These are phyloP conservation scores for Ambispora gerdemannii DNA, from an alignment of 192 early-diverging fungal genomes.

Conservation along the genomic window DNA sequence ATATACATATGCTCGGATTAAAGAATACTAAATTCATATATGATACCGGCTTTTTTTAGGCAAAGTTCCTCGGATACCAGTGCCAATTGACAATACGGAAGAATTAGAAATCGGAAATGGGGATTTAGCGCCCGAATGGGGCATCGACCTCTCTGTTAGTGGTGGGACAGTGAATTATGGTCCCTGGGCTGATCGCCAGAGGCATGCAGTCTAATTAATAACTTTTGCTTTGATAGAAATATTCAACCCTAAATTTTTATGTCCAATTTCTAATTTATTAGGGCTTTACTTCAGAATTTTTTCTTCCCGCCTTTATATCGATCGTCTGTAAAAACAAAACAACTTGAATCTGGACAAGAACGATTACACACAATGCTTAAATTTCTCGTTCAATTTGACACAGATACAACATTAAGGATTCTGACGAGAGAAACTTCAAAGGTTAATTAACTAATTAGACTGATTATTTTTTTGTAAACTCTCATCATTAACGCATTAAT, in stretches of 20 bases:
- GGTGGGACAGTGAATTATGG: conserved; percentile 69
- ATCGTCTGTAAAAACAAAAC: conserved; percentile 43
- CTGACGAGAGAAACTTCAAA: conserved; percentile 73
- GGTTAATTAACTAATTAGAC: conserved; percentile 38
- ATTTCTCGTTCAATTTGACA: conserved; percentile 59
- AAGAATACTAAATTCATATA: neutral
- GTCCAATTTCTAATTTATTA: conserved; percentile 29
- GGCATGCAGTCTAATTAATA: conserved; percentile 39
- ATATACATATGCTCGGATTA: neutral
- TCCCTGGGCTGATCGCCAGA: conserved; percentile 78
- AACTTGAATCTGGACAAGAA: conserved; percentile 50
- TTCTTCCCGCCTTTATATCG: conserved; percentile 72
- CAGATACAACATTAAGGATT: conserved; percentile 54
- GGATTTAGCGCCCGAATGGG: conserved; percentile 69
- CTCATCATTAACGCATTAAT: neutral
- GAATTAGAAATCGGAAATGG: conserved; percentile 47
- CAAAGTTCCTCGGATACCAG: conserved; percentile 38
- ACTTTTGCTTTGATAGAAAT: too few species aligned
- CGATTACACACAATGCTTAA: conserved; percentile 57
- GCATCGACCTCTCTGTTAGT: conserved; percentile 53
- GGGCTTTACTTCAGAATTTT: conserved; percentile 60
- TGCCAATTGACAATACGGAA: conserved; percentile 30
- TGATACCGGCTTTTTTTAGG: conserved; percentile 29
- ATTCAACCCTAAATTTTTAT: neutral
- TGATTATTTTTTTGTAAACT: too few species aligned